Evolutionary conservation across 768 basidiomycete species (phyloP).

Genomic region (Russula brevipes): DNA sequence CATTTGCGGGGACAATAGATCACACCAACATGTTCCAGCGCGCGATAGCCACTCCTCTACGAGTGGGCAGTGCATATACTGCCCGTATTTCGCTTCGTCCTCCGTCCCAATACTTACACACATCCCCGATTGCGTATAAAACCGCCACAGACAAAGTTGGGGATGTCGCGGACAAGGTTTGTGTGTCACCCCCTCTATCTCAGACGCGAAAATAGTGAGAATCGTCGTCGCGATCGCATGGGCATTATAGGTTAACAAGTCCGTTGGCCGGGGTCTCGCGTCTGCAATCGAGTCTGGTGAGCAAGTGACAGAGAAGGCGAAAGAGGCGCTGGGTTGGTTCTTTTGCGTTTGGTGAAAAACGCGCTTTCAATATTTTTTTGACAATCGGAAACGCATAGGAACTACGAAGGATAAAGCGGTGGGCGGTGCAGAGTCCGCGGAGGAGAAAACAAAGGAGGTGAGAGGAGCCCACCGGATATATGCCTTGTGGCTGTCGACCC

Average conservation of each 20-base stretch:
- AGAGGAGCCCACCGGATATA: background rate
- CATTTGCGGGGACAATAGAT: background rate
- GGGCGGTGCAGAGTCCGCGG: background rate
- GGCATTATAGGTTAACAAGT: constrained; percentile 20
- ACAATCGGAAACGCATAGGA: background rate
- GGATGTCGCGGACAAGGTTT: constrained; percentile 23
- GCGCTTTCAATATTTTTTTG: background rate
- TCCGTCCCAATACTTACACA: constrained; percentile 9
- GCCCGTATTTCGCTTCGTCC: background rate
- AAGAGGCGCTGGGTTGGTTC: constrained; percentile 17
- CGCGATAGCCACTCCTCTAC: background rate
- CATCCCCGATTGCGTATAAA: constrained; percentile 9
- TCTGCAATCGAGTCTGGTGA: constrained; percentile 23
- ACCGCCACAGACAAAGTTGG: constrained; percentile 16
- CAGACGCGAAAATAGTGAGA: background rate
- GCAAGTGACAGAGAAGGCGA: constrained; percentile 22
- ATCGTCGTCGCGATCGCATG: background rate
- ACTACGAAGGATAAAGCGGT: constrained; percentile 5
- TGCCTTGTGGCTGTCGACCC: background rate
- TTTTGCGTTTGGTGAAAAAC: background rate
- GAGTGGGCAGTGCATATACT: background rate
- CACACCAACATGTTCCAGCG: constrained; percentile 13
- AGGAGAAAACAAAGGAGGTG: constrained; percentile 11
- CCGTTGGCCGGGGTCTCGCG: constrained; percentile 16
- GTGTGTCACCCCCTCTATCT: background rate